Conservation (phyloP, 257 asterid genomes). For the Nemophila menziesii region DNA sequence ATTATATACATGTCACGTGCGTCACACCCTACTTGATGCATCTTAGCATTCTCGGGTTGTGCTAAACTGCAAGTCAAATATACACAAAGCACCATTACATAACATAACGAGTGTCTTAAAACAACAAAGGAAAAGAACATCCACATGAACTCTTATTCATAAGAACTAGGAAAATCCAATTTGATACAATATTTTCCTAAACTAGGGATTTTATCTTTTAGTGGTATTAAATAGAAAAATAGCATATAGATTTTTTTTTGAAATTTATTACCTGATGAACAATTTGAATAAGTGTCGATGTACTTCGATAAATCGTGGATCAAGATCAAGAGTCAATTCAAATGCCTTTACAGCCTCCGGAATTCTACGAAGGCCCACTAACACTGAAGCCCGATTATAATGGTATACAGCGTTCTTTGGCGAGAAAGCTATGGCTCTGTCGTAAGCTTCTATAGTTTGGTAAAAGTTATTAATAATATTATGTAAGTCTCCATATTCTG, state of each 20-base stretch:
- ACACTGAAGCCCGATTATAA: conserved; percentile 70
- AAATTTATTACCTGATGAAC: conserved; percentile 46
- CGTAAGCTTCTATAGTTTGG: conserved; percentile 62
- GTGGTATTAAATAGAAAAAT: conserved; percentile 1
- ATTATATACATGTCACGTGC: conserved; percentile 60
- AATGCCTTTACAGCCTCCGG: conserved; percentile 67
- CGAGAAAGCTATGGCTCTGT: conserved; percentile 58
- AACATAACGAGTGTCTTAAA: too few species aligned
- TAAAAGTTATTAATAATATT: too few species aligned
- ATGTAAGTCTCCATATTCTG: too few species aligned
- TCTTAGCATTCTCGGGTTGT: conserved; percentile 36
- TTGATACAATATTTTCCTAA: too few species aligned
- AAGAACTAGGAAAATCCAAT: too few species aligned
- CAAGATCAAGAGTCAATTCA: conserved; percentile 75
- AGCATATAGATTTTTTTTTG: conserved; percentile 12
- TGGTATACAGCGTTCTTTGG: conserved; percentile 62
- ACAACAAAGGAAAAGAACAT: too few species aligned
- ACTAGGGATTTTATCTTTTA: not conserved
- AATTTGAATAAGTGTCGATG: conserved; percentile 80
- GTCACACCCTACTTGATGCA: conserved; percentile 24
- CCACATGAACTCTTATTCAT: too few species aligned
- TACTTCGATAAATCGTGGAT: conserved; percentile 72
- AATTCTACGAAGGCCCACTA: conserved; percentile 52
- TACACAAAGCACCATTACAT: not conserved
- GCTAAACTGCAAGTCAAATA: conserved; percentile 33